Evolutionary conservation across 202 grass and related monocot genomes (phyloP), one percentile per base, ranked within the genome.

Genomic region (Panicum hallii): DNA sequence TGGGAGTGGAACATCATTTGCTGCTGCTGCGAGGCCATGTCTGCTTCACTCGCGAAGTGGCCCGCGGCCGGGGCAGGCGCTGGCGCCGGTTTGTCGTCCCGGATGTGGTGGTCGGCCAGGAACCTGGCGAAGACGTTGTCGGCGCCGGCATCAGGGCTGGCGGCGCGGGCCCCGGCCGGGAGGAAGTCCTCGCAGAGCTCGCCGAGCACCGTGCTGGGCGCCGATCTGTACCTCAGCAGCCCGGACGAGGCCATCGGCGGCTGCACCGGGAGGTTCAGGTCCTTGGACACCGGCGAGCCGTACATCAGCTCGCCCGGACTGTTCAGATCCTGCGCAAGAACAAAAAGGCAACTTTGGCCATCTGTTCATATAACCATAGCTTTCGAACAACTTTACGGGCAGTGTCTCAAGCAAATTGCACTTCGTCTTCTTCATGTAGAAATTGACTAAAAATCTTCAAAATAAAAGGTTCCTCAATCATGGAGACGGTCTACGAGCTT

Each of bases 191-290:
- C 91, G 86, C 88, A 91, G 86, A 92, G 66, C 79, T 96, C 93
- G 32, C 86, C 86, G 5, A 99, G 67, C 57, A 96, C 78, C 50
- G 88, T 71, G 72, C 88, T 99, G 13, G 97, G 97, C 20, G 93
- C 97, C 82, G 97, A 99, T 72, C 91, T 91, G 75, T 92, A 99
- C 71, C 97, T 75, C 28, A 99, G 91, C 62, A 99, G 66, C 20
- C 91, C 88, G 9, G 97, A 84, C 44, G 90, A 94, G 73, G 44
- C 86, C 93, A 99, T 92, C 87, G 92, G 83, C 26, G 87, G 79
- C 52, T 84, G 83, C 23, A 84, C 67, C 23, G 93, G 93, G 13
- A 88, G 79, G 93, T 99, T 97, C 11, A 94, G 97, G 95, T 91
- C 97, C 84, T 99, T 97, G 48, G 85, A 83, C 73, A 82, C 81